phyloP scores from a whole-genome alignment of 176 grass and related monocot genomes.

The Zoysia japonica region DNA sequence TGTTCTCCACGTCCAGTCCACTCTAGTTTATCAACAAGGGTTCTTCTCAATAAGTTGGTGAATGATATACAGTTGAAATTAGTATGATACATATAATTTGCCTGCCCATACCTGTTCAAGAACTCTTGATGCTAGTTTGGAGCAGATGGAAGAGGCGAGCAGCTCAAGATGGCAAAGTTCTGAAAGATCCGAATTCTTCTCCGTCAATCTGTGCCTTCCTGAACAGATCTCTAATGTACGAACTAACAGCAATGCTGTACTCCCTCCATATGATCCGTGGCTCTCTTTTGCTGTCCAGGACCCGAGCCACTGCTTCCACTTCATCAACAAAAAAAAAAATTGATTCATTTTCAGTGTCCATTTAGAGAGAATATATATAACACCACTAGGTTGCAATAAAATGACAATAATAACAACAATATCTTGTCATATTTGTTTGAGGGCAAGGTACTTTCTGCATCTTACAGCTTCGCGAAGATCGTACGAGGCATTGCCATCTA shows the following conservation, averaged over 20 bases:
- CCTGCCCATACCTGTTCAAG: constrained; percentile 13
- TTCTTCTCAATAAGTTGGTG: background rate
- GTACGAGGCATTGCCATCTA: background rate
- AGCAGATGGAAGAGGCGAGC: constrained; percentile 48
- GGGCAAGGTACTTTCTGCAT: background rate
- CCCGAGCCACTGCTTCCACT: constrained; percentile 69
- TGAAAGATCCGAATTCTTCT: background rate
- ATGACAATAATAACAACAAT: background rate
- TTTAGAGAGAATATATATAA: background rate
- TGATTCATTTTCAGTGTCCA: background rate
- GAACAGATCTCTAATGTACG: constrained; percentile 47
- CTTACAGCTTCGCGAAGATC: constrained; percentile 24
- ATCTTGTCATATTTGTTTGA: background rate
- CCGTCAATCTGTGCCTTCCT: background rate
- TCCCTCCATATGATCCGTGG: background rate
- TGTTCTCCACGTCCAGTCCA: background rate
- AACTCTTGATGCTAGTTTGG: constrained; percentile 9
- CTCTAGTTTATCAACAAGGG: background rate
- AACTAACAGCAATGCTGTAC: constrained; percentile 43
- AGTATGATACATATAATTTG: no score
- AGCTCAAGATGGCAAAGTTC: constrained; percentile 22
- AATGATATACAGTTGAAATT: background rate
- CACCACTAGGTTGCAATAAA: background rate
- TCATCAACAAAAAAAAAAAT: background rate
- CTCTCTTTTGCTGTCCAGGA: background rate